Conservation (phyloP, 2,329 filamentous ascomycete species). For the Thermoascus crustaceus region DNA sequence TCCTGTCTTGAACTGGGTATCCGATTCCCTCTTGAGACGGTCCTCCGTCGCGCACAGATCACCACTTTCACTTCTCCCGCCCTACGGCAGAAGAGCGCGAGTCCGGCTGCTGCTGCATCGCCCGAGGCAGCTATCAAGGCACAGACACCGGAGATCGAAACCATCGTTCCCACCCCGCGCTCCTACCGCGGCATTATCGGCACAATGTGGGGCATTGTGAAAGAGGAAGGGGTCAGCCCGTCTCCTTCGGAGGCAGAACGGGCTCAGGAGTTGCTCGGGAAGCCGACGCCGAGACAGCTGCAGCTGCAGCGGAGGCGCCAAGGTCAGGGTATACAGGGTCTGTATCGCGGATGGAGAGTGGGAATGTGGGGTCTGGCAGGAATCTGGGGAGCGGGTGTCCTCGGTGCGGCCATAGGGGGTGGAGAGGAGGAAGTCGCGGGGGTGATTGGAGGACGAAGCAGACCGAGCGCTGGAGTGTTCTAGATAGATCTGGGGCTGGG, state of each 20-base stretch:
- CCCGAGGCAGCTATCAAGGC: conserved; percentile 5
- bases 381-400: conserved; percentile 44
- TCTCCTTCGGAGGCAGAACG: conserved; percentile 38
- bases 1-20: conserved; percentile 74
- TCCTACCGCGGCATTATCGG: conserved; percentile 80
- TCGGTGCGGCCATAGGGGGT: conserved; percentile 30
- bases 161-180: conserved; percentile 66
- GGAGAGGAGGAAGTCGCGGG: conserved; percentile 27
- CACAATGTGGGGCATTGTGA: conserved; percentile 79
- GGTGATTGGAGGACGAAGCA: background rate
- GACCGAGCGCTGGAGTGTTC: background rate
- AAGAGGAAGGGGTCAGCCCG: conserved; percentile 62
- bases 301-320: conserved; percentile 37
- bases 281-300: conserved; percentile 26
- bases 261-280: conserved; percentile 25
- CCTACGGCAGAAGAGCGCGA: conserved; percentile 26
- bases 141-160: conserved; percentile 45
- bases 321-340: conserved; percentile 47
- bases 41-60: conserved; percentile 80
- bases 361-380: conserved; percentile 49
- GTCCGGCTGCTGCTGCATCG: conserved; percentile 13
- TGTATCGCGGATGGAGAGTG: conserved; percentile 52
- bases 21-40: conserved; percentile 85
- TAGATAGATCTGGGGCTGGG: background rate
- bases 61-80: conserved; percentile 56